Evolutionary conservation across 164 flowering plant species (phyloP).

Genomic region (Aristolochia fimbriata): DNA sequence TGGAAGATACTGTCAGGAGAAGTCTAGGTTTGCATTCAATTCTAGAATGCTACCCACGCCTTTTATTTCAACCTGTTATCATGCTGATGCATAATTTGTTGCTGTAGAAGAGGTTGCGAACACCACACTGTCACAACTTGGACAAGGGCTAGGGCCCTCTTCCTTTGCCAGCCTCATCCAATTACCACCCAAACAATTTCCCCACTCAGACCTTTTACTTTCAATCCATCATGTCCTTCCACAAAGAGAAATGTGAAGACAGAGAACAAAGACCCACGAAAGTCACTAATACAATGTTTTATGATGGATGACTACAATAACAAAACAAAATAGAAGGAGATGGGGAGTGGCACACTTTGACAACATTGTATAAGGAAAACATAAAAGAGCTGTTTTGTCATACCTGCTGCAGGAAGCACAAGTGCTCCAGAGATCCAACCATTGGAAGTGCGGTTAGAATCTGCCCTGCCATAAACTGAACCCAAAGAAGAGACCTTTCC

Average conservation of each 20-base stretch:
- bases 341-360: neutral
- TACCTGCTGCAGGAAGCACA: conserved; percentile 90
- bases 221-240: conserved; percentile 37
- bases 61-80: conserved; percentile 32
- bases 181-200: conserved; percentile 18
- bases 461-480: conserved; percentile 30
- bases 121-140: conserved; percentile 32
- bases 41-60: conserved; percentile 46
- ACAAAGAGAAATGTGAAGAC: neutral
- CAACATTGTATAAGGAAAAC: neutral
- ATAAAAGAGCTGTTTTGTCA: neutral
- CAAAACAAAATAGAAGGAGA: neutral
- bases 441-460: conserved; percentile 35
- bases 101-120: conserved; percentile 53
- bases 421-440: conserved; percentile 67
- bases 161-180: conserved; percentile 21
- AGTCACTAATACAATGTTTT: no score
- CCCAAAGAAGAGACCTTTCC: conserved; percentile 38
- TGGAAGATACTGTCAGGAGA: conserved; percentile 24
- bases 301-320: neutral
- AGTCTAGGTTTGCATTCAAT: conserved; percentile 45
- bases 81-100: conserved; percentile 11
- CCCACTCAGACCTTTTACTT: conserved; percentile 56
- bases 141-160: conserved; percentile 50
- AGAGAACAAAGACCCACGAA: neutral